Percentiles rank a stretch among this genome's conserved stretches.
Conservation (phyloP, 2,329 filamentous ascomycete species). For the Xylaria sp. region DNA sequence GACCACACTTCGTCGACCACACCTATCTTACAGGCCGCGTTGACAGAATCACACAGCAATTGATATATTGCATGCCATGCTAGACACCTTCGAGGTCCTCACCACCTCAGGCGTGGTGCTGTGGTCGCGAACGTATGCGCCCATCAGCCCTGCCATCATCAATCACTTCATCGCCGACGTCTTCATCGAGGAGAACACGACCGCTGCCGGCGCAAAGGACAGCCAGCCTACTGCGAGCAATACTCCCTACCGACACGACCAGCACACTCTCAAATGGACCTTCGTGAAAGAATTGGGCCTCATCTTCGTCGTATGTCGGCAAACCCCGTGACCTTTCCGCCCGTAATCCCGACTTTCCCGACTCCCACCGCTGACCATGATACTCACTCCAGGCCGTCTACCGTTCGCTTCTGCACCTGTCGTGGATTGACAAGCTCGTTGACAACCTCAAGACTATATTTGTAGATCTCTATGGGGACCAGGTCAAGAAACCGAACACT, state of each 20-base stretch:
- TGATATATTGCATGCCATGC: conserved; percentile 64
- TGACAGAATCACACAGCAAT: not conserved
- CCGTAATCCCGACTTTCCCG: not conserved
- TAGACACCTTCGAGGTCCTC: conserved; percentile 96
- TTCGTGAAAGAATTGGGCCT: conserved; percentile 90
- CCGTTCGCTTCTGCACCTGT: conserved; percentile 91
- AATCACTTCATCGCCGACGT: conserved; percentile 96
- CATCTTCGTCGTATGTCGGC: conserved; percentile 82
- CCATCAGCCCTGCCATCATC: conserved; percentile 83
- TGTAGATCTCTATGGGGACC: conserved; percentile 86
- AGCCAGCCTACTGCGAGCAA: conserved; percentile 70
- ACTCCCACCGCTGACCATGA: conserved; percentile 26
- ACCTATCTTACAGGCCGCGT: conserved; percentile 11
- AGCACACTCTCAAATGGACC: conserved; percentile 95
- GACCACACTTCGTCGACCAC: conserved; percentile 37
- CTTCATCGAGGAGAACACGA: conserved; percentile 93
- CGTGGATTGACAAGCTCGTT: conserved; percentile 96
- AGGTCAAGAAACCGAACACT: conserved; percentile 83
- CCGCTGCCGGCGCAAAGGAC: conserved; percentile 69
- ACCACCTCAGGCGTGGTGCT: conserved; percentile 96
- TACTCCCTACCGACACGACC: conserved; percentile 86
- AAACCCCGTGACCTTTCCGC: not conserved
- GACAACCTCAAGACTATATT: conserved; percentile 96
- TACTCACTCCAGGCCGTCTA: conserved; percentile 80
- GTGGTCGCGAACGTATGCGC: conserved; percentile 89